These are phyloP conservation scores for Yamadazyma aaseri DNA, from an alignment of 1,139 yeast genomes.

Conservation along the genomic window DNA sequence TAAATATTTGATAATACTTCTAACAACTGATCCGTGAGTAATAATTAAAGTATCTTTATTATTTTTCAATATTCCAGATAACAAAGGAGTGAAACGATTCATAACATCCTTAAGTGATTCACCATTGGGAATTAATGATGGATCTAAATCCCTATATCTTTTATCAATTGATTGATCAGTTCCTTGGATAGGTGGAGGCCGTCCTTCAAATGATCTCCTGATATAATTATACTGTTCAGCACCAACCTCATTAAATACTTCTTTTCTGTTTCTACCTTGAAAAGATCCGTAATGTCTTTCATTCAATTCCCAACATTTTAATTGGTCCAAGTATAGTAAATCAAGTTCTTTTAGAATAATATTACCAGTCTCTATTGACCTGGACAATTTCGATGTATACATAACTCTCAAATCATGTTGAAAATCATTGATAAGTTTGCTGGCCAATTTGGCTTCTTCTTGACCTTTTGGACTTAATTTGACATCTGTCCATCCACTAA, in stretches of 20 bases:
- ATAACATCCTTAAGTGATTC: slow-evolving; percentile 72
- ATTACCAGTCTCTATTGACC: slow-evolving; percentile 67
- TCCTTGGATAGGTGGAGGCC: slow-evolving; percentile 54
- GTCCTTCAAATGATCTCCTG: slow-evolving; percentile 66
- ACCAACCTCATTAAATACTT: slow-evolving; percentile 52
- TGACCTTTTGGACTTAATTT: slow-evolving; percentile 60
- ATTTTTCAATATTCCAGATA: slow-evolving; percentile 39
- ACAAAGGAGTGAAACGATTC: slow-evolving; percentile 57
- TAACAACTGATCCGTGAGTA: slow-evolving; percentile 75
- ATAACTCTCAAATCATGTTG: slow-evolving; percentile 35
- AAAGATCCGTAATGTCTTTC: slow-evolving; percentile 78
- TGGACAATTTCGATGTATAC: slow-evolving; percentile 62
- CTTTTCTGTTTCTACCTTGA: slow-evolving; percentile 66
- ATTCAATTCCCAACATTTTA: slow-evolving; percentile 67
- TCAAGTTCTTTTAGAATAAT: slow-evolving; percentile 51
- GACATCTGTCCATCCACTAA: slow-evolving; percentile 86
- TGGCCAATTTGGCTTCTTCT: slow-evolving; percentile 61
- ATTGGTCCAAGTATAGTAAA: slow-evolving; percentile 46
- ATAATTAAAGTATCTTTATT: slow-evolving; percentile 54
- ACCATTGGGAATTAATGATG: slow-evolving; percentile 49
- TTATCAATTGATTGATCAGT: slow-evolving; percentile 44
- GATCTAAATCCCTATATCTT: slow-evolving; percentile 36
- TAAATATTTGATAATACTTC: slow-evolving; percentile 63
- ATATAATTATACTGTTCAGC: slow-evolving; percentile 57
- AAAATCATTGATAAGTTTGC: slow-evolving; percentile 40